Base-by-base conservation (phyloP, 495 filamentous ascomycete species). In the Penicillium maclennaniae region DNA sequence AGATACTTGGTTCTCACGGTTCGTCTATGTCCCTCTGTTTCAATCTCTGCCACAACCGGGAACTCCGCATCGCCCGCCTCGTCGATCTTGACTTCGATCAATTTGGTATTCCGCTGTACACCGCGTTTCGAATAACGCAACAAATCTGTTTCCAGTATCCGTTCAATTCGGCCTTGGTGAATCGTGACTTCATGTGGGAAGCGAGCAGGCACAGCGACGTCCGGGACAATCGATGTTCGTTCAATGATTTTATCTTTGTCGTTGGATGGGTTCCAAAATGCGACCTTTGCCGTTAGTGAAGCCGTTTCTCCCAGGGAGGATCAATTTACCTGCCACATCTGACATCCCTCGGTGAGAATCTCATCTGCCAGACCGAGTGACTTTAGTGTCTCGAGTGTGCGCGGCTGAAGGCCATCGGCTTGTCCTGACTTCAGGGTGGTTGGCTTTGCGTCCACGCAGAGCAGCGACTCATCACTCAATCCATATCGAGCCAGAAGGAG, bases 341-440 rank as follows among this genome's bases (percentile, higher is more conserved):
- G 66, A 46, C 66, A 70, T 0, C 68, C 70, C 43, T 69, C 70
- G 7, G 54, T 61, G 23, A 73, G 59, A 38, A 73, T 68, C 47
- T 73, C 70, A 52, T 73, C 70, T 2, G 56, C 61, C 2, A 73
- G 51, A 1, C 67, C 69, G 0, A 73, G 62, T 4, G 68, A 71
- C 49, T 75, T 71, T 15, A 88, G 76, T n/a, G 86, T 86, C 64
- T 88, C 85, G 4, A 87, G 66, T 10, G 76, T 85, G 15, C 85
- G 81, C 25, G 75, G 74, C 59, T 83, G 74, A 4, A 85, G 68
- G 7, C 84, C 84, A 65, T 88, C 85, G 14, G 84, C 84, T 62
- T 87, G 84, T 3, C 84, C 83, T 6, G 73, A 70, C 49, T 76
- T 72, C 14, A 76, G 53, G 1, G 69, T 69, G 0, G 57, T 56